Conservation (phyloP, 306 rosid species). For the Acacia confusa region DNA sequence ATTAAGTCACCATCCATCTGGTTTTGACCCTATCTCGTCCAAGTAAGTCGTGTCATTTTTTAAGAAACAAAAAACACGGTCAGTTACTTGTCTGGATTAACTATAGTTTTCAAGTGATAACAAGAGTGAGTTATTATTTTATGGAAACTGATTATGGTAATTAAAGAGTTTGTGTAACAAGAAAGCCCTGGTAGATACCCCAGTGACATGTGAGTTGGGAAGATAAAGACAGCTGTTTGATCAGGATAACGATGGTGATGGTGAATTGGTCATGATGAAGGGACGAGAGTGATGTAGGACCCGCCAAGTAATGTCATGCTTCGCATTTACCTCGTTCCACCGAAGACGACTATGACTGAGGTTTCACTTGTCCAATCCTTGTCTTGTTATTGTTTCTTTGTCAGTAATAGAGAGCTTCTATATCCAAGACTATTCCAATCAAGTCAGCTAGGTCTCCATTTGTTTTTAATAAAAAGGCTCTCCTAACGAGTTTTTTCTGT, state of each 20-base stretch:
- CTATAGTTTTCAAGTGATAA: background rate
- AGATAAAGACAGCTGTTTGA: conserved; percentile 30
- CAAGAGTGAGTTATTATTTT: background rate
- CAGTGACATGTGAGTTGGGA: conserved; percentile 47
- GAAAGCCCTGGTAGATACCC: conserved; percentile 22
- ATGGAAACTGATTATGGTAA: background rate
- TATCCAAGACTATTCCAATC: background rate
- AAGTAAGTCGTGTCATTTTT: background rate
- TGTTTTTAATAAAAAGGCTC: background rate
- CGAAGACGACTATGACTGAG: background rate
- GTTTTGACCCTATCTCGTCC: conserved; percentile 17
- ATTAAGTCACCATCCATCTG: conserved; percentile 27
- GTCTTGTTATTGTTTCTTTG: conserved; percentile 12
- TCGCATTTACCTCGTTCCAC: conserved; percentile 37
- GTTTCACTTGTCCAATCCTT: conserved; percentile 1
- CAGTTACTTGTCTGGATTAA: background rate
- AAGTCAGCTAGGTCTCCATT: background rate
- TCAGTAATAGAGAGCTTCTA: background rate
- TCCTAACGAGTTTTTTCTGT: background rate
- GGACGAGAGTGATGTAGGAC: conserved; percentile 46
- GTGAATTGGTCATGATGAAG: conserved; percentile 25
- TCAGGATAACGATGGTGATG: conserved; percentile 29
- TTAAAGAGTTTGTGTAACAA: conserved; percentile 27
- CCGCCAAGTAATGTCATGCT: conserved; percentile 41
- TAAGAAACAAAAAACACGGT: background rate